These are phyloP conservation scores for Fraxinus dipetala DNA, from an alignment of 305 asterid species.

Conservation along the genomic window DNA sequence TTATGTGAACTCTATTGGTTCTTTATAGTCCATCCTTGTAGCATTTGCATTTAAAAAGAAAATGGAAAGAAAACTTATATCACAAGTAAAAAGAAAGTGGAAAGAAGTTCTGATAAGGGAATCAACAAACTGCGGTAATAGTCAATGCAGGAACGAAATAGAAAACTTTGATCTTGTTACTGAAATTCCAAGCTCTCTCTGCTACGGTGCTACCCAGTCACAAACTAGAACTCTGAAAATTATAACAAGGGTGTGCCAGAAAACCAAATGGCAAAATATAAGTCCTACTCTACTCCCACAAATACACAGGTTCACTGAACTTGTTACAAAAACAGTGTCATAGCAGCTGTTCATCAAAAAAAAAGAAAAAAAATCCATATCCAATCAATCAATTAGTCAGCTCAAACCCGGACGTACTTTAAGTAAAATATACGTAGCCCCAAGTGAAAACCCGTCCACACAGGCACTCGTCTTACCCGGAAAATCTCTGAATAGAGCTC, in stretches of 20 bases:
- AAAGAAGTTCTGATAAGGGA: background rate
- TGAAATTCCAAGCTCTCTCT: background rate
- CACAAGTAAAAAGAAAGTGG: background rate
- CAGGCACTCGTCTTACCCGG: background rate
- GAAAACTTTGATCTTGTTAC: background rate
- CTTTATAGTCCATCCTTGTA: background rate
- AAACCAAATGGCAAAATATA: background rate
- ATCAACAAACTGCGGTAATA: background rate
- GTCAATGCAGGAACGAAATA: background rate
- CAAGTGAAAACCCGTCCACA: background rate
- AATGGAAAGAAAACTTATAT: background rate
- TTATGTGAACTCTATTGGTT: background rate
- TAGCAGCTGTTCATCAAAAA: background rate
- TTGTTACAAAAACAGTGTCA: background rate
- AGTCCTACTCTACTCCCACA: background rate
- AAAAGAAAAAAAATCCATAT: background rate
- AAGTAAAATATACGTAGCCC: background rate
- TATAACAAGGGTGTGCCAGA: background rate
- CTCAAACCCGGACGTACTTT: background rate
- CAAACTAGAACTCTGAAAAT: background rate
- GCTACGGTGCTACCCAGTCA: background rate
- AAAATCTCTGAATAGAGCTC: background rate
- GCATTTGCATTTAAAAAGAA: background rate
- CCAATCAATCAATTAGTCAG: background rate
- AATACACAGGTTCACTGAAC: background rate